Percentiles rank a stretch among this genome's conserved stretches.
These are phyloP conservation scores for Leccinum subgranulosum DNA, from an alignment of 768 basidiomycete species.

Conservation along the genomic window DNA sequence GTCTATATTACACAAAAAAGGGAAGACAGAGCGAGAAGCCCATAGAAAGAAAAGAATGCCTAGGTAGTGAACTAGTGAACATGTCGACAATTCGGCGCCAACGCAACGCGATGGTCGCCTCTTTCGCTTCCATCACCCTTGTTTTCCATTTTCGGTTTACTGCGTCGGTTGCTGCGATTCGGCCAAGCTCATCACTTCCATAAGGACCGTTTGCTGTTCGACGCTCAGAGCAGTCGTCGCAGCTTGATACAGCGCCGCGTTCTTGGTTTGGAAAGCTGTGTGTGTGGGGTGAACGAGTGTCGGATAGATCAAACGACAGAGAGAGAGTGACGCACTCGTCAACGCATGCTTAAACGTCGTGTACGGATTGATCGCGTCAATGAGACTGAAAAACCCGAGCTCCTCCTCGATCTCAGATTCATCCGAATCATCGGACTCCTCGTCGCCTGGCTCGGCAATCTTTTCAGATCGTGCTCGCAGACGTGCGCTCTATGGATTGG, in stretches of 20 bases:
- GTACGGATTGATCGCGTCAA: slow-evolving; percentile 80
- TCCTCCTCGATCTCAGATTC: slow-evolving; percentile 76
- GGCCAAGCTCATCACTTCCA: slow-evolving; percentile 81
- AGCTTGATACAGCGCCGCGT: slow-evolving; percentile 60
- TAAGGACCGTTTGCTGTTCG: slow-evolving; percentile 76
- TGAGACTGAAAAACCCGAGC: slow-evolving; percentile 78
- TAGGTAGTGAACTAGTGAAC: neutral
- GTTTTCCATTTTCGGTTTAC: neutral
- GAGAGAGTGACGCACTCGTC: slow-evolving; percentile 49
- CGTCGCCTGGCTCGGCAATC: slow-evolving; percentile 23
- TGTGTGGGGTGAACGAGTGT: neutral
- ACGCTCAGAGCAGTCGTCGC: slow-evolving; percentile 68
- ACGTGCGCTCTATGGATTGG: slow-evolving; percentile 56
- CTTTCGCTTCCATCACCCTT: neutral
- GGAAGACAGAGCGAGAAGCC: neutral
- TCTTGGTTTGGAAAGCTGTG: slow-evolving; percentile 74
- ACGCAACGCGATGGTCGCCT: neutral
- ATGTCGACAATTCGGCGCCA: neutral
- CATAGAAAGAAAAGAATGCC: neutral
- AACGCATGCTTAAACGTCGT: slow-evolving; percentile 74
- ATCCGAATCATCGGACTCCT: slow-evolving; percentile 40
- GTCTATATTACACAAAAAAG: neutral
- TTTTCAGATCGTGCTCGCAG: slow-evolving; percentile 62
- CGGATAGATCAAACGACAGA: too few species aligned
- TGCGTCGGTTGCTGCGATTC: slow-evolving; percentile 34